Evolutionary conservation across 83 land plant genomes (phyloP).

Genomic region (Picea abies): DNA sequence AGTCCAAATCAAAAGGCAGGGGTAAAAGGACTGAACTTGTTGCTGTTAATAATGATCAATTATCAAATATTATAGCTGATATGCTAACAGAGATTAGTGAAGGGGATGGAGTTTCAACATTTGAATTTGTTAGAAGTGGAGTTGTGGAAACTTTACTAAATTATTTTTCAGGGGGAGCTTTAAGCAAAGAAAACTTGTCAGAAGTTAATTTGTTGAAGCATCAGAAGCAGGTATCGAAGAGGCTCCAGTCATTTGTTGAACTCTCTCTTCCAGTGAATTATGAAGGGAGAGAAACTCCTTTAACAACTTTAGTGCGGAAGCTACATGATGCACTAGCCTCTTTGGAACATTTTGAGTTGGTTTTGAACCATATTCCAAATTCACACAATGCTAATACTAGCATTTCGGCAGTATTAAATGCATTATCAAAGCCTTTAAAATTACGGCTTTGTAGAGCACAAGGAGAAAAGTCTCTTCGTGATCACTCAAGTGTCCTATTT

Average conservation of each 20-base stretch:
- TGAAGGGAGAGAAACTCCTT: slow-evolving; percentile 29
- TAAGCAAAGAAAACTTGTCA: slow-evolving; percentile 22
- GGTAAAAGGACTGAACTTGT: slow-evolving; percentile 37
- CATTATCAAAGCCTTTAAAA: slow-evolving; percentile 51
- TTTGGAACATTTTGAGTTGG: slow-evolving; percentile 46
- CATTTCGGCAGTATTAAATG: slow-evolving; percentile 43
- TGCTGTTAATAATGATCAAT: slow-evolving; percentile 30
- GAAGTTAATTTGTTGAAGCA: slow-evolving; percentile 11
- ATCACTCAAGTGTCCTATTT: slow-evolving; percentile 39
- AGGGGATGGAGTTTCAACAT: slow-evolving; percentile 52
- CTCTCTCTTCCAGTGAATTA: slow-evolving; percentile 22
- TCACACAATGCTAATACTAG: slow-evolving; percentile 32
- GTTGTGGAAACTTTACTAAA: slow-evolving; percentile 40
- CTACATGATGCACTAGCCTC: slow-evolving; percentile 54
- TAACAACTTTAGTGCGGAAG: slow-evolving; percentile 45
- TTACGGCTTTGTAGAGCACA: slow-evolving; percentile 47
- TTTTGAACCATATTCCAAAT: slow-evolving; percentile 37
- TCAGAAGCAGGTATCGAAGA: slow-evolving; percentile 27
- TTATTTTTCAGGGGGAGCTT: slow-evolving; percentile 36
- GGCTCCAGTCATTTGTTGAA: slow-evolving; percentile 39
- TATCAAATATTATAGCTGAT: slow-evolving; percentile 27
- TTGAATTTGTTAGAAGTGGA: slow-evolving; percentile 60
- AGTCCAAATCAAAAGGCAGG: slow-evolving; percentile 37
- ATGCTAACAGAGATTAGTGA: slow-evolving; percentile 45
- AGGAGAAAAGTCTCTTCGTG: slow-evolving; percentile 42